Evolutionary conservation across 169 alveolate species (phyloP).

Genomic region (Toxoplasma gondii): DNA sequence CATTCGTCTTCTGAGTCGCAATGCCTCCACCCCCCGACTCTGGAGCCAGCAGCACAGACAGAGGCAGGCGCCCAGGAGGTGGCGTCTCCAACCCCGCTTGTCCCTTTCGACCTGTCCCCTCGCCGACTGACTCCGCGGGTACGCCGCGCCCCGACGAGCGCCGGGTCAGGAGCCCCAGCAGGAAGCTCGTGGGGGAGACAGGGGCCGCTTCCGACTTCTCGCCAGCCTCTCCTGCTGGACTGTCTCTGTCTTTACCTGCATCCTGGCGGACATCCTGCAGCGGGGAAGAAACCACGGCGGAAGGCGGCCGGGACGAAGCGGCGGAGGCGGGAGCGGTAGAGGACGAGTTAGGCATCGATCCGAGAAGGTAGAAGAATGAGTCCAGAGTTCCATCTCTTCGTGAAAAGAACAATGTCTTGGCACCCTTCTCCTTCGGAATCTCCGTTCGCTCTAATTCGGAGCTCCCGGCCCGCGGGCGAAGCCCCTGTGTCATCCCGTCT

Average conservation of each 20-base stretch:
- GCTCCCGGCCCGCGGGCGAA: background rate
- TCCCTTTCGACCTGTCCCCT: background rate
- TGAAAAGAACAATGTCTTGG: background rate
- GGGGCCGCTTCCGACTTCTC: background rate
- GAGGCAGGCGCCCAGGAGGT: background rate
- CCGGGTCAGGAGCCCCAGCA: background rate
- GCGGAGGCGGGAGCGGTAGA: background rate
- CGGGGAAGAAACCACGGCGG: background rate
- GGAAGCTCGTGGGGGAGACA: background rate
- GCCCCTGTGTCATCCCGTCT: background rate
- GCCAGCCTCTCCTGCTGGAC: background rate
- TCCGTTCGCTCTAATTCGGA: background rate
- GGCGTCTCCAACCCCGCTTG: background rate
- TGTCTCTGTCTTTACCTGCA: background rate
- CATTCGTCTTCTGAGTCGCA: background rate
- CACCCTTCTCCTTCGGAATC: background rate
- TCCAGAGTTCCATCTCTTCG: background rate
- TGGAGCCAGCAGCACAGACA: background rate
- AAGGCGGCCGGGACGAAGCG: background rate
- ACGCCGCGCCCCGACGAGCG: background rate
- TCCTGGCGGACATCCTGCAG: background rate
- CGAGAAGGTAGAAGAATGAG: background rate
- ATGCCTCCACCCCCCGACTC: background rate
- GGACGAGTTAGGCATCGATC: background rate
- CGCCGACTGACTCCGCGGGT: background rate